Base-by-base conservation (phyloP, 257 asterid genomes). In the Primulina huaijiensis region DNA sequence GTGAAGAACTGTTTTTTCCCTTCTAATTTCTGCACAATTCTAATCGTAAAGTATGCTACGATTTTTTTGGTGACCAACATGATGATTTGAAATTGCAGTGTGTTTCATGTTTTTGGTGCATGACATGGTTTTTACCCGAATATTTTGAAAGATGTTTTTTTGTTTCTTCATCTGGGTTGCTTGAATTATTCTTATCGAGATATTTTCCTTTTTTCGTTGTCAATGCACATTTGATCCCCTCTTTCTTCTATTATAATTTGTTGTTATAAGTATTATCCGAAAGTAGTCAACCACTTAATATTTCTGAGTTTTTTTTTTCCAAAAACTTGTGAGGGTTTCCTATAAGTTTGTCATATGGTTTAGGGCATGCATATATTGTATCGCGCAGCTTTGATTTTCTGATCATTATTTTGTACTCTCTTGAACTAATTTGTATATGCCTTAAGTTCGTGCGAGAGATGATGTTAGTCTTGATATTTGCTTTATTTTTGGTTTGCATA, bases 51-150 rank as follows among this genome's bases (percentile, higher is more conserved):
- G 62, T 31, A 35, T 68, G 29, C 61, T 43, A 29, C 31, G 65
- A 6, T 38, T 60, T 46, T 19, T 68, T 70, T 53, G 60, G 62
- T 62, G 69, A 56, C 40, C 72, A 46, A 64, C 79, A 14, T 62
- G 56, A 62, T 68, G 66, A 55, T 75, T 72, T 46, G 52, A 46
- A 31, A 60, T 78, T 65, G 31, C 72, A 58, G 21, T n/a, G 56
- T 70, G 34, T 53, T 25, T 65, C 14, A 60, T 72, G 62, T 65
- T 75, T 53, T 25, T 58, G 70, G 55, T 78, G 38, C 73, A 64
- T 67, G 62, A 56, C 58, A 14, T 60, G 70, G 58, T 57, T 68
- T 60, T 67, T 68, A 25, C 31, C 50, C 35, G 33, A 46, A 40
- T 64, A 8, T 8, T 33, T 29, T 53, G 60, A n/a, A 19, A 27